Base-by-base conservation (phyloP, 495 filamentous ascomycete species). In the Podospora australis region DNA sequence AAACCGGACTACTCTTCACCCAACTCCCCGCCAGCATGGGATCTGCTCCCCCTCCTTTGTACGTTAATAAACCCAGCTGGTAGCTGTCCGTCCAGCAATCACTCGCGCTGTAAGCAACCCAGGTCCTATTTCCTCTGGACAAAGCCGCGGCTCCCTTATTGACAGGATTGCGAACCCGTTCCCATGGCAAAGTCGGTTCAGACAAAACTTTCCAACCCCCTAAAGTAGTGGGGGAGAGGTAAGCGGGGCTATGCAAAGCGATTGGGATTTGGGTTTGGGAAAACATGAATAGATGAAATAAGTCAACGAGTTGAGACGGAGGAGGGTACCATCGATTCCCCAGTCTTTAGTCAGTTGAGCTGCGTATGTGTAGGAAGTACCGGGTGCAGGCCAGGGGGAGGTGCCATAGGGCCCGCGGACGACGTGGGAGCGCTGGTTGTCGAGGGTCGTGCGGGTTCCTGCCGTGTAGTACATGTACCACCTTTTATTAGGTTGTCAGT, bases 91-190 rank as follows among this genome's bases (percentile, higher is more conserved):
- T 78, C 71, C 72, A 73, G 64, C 74, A 78, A 48, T 69, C 69
- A 25, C 67, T 72, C 4, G 72, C 75, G 6, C 66, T 70, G 59
- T 67, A 80, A 6, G 60, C 57, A 16, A 80, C 35, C 24, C 69
- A 75, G 4, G 66, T 72, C 38, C 60, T 64, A 6, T 70, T 71
- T 29, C 56, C 55, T n/a, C 62, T 59, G 46, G 63, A 73, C 30
- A 66, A 54, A 48, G 72, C 70, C 4, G 73, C 72, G 39, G 78
- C 69, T 11, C 78, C 77, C 49, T 78, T 78, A 38, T 78, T 78
- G 10, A 78, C 70, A 14, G 73, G 69, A 1, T 67, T 67, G 2
- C 66, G 62, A 11, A 71, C 72, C 0, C 58, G 68, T 49, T 77
- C 75, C 65, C 72, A 78, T 16, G 58, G 26, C 14, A 60, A 39